Conservation (phyloP, 1,284 basidiomycete species). For the Microbotryum scabiosae region DNA sequence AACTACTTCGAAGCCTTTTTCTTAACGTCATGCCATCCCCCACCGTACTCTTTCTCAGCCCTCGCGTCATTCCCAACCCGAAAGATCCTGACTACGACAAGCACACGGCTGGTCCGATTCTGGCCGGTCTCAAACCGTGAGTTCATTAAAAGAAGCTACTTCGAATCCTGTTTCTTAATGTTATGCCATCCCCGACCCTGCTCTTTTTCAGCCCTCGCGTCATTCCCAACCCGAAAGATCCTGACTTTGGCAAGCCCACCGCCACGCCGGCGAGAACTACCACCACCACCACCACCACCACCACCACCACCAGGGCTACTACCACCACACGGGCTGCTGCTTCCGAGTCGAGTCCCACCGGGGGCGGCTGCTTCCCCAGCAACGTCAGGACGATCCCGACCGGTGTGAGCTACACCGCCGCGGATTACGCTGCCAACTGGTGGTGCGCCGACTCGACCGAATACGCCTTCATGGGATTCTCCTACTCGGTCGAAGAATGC, state of each 20-base stretch:
- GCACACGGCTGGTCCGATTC: no score
- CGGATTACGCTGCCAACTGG: neutral
- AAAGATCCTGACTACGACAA: no score
- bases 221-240: no score
- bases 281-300: neutral
- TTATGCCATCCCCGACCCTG: no score
- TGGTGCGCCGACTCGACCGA: conserved; percentile 12
- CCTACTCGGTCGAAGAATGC: conserved; percentile 9
- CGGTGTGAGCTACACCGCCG: neutral
- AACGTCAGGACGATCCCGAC: neutral
- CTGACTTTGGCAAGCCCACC: no score
- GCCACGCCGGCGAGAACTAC: neutral
- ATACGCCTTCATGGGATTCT: conserved; percentile 19
- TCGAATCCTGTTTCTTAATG: fast-evolving
- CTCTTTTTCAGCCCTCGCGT: no score
- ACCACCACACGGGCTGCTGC: neutral
- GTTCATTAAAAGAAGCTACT: no score
- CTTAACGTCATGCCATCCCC: no score
- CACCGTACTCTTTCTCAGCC: no score
- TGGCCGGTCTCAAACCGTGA: no score
- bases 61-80: no score
- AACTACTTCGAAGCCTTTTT: no score
- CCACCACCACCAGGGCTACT: neutral
- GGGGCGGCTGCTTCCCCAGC: neutral
- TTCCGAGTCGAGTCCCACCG: neutral